Evolutionary conservation across 768 basidiomycete species (phyloP), one percentile per base, ranked within the genome.

Genomic region (Lactarius deliciosus): DNA sequence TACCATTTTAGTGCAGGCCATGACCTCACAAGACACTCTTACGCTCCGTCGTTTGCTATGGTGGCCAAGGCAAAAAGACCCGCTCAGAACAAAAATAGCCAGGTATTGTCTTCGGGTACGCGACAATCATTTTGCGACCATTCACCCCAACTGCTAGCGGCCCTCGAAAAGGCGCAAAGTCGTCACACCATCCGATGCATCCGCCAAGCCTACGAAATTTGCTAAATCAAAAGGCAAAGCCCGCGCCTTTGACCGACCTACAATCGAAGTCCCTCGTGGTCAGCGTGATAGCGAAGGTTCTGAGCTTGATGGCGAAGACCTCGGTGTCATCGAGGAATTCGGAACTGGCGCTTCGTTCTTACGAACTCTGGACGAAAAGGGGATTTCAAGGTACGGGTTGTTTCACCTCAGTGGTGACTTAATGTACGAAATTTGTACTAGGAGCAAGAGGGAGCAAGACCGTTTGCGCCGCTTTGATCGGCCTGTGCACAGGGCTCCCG

Each of bases 361-460:
- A 67, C 77, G 82, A 38, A 79, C 77, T 25, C 77, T 97, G 62
- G 94, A 98, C 76, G 81, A 83, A 68, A 86, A 85, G 71, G 90
- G 86, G n/a, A 90, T 98, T 64, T 81, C 91, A 68, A 83, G 89
- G 96, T 92, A 73, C 66, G 84, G 77, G 11, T 7, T 13, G 28
- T 25, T 43, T 61, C 20, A 20, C 43, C 34, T 28, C 50, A 63
- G 61, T 45, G 59, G 70, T 57, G 60, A 40, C 65, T 28, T 67
- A 11, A 59, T 63, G 50, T 30, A 15, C 45, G 11, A 36, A 63
- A 8, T 57, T 30, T 45, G 0, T 61, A 64, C 11, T 66, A 96
- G 92, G 86, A 94, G 91, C 73, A 92, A 92, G 77, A 91, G 89
- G 70, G 93, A 92, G 76, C 91, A 86, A 0, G 81, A 87, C 62